These are phyloP conservation scores for Talaromyces verruculosus DNA, from an alignment of 2,329 filamentous ascomycete genomes.

Conservation along the genomic window DNA sequence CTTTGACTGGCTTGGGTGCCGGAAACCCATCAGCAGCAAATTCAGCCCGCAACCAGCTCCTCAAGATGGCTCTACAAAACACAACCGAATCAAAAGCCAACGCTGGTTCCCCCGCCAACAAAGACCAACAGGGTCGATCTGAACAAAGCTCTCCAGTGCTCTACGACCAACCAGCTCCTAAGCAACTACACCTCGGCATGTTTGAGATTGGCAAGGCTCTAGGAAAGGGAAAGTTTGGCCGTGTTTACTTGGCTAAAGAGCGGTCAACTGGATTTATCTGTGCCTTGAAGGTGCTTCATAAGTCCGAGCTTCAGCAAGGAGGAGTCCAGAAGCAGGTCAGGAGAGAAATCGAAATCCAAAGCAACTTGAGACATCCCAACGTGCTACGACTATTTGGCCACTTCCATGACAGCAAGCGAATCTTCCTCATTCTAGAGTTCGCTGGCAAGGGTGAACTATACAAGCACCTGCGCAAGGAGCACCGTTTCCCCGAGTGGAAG, in stretches of 20 bases:
- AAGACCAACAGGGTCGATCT: conserved; percentile 51
- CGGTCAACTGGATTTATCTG: conserved; percentile 78
- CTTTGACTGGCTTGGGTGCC: conserved; percentile 50
- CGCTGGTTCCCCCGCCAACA: conserved; percentile 62
- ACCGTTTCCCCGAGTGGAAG: conserved; percentile 80
- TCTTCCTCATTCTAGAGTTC: conserved; percentile 85
- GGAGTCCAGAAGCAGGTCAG: conserved; percentile 84
- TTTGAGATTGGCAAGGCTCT: conserved; percentile 87
- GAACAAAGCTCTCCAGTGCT: conserved; percentile 45
- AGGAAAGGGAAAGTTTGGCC: conserved; percentile 83
- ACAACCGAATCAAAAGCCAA: conserved; percentile 64
- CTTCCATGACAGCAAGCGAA: conserved; percentile 84
- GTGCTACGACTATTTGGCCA: conserved; percentile 81
- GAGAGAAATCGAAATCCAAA: conserved; percentile 86
- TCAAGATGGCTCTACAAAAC: conserved; percentile 81
- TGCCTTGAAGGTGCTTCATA: conserved; percentile 83
- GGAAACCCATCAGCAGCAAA: conserved; percentile 46
- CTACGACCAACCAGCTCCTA: conserved; percentile 57
- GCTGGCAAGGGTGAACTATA: conserved; percentile 84
- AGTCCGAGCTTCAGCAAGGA: conserved; percentile 75
- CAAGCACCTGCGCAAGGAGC: conserved; percentile 77
- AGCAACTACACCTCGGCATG: conserved; percentile 82
- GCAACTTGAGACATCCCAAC: conserved; percentile 81
- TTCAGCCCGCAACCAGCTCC: conserved; percentile 72
- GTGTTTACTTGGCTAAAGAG: conserved; percentile 82